These are phyloP conservation scores for Niveomyces coronatus DNA, from an alignment of 2,329 filamentous ascomycete species.

Conservation along the genomic window DNA sequence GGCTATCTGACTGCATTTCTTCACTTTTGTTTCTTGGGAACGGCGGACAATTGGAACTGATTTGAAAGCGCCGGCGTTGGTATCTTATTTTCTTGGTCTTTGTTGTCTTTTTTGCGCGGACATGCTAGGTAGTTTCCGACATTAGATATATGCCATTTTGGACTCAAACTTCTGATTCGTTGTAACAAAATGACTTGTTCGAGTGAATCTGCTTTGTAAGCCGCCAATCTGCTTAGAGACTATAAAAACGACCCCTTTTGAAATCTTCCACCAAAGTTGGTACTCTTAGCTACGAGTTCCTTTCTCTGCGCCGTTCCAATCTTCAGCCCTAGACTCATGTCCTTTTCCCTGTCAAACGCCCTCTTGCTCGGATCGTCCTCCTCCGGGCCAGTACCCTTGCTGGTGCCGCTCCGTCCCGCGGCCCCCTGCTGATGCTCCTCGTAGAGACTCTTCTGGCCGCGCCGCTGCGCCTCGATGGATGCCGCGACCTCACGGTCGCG, in stretches of 20 bases:
- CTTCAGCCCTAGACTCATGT: slow-evolving; percentile 68
- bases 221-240: neutral
- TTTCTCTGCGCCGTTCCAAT: slow-evolving; percentile 64
- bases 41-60: slow-evolving; percentile 11
- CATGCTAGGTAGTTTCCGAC: too few relatives aligned
- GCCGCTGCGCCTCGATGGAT: slow-evolving; percentile 42
- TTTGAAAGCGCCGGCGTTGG: slow-evolving; percentile 13
- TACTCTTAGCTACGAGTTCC: slow-evolving; percentile 69
- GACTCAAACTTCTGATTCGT: too few relatives aligned
- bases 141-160: too few relatives aligned
- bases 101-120: slow-evolving; percentile 6
- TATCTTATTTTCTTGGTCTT: slow-evolving; percentile 4
- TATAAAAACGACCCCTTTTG: slow-evolving; percentile 59
- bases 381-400: slow-evolving; percentile 41
- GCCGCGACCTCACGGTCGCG: slow-evolving; percentile 35
- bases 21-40: neutral
- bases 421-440: slow-evolving; percentile 41
- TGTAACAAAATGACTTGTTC: too few relatives aligned
- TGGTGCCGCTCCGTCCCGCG: slow-evolving; percentile 16
- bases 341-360: slow-evolving; percentile 85
- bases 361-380: slow-evolving; percentile 88
- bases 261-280: slow-evolving; percentile 75
- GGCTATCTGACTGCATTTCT: slow-evolving; percentile 1
- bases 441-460: slow-evolving; percentile 49
- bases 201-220: neutral